A percentile compares a stretch with the other conserved stretches of the same genome.
Evolutionary conservation across 73 alveolate species (phyloP).

Genomic region (Symbiodinium natans): DNA sequence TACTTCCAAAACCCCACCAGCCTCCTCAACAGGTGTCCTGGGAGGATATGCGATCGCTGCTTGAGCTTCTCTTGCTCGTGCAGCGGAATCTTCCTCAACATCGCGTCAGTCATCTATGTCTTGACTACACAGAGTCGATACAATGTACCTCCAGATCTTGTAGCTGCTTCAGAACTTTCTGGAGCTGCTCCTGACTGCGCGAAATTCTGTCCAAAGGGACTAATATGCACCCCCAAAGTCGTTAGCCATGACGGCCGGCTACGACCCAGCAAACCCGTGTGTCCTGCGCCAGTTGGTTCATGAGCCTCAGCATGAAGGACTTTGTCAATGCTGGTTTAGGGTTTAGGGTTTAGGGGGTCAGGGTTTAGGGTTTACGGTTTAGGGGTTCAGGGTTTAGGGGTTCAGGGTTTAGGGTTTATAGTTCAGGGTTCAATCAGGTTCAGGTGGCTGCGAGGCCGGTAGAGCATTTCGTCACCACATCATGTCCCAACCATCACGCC

Average conservation of each 20-base stretch:
- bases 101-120: background rate
- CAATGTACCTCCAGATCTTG: constrained; percentile 59
- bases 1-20: no score
- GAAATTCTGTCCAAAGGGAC: background rate
- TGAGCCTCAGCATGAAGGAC: background rate
- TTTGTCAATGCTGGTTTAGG: no score
- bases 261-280: background rate
- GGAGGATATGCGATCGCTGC: background rate
- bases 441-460: background rate
- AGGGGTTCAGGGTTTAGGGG: no score
- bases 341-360: no score
- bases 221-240: background rate
- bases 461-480: background rate
- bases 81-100: background rate
- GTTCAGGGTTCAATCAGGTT: no score
- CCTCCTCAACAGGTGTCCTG: background rate
- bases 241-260: background rate
- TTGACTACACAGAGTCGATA: background rate
- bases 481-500: no score
- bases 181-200: constrained; percentile 35
- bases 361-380: no score
- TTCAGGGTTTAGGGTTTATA: no score
- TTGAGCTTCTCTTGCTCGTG: background rate
- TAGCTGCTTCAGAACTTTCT: constrained; percentile 8
- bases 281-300: background rate